Conservation (phyloP, 345 rosid genomes). For the Heritiera fomes region DNA sequence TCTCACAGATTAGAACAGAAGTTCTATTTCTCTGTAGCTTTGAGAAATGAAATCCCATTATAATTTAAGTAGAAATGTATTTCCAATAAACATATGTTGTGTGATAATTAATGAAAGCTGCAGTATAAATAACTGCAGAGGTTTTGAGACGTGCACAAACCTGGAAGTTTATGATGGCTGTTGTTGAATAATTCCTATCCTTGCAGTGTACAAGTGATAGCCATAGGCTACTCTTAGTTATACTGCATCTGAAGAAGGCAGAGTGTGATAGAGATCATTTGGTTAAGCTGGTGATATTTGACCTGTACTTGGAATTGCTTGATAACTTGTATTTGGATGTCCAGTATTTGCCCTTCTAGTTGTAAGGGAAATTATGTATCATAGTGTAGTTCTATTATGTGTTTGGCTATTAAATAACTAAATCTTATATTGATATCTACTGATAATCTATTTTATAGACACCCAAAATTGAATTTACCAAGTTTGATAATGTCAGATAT, state of each 20-base stretch:
- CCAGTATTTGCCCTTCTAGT: not conserved
- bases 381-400: not conserved
- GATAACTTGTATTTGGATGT: not conserved
- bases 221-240: not conserved
- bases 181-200: not conserved
- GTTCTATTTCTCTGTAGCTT: not conserved
- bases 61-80: not conserved
- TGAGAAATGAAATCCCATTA: not conserved
- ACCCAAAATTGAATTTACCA: not conserved
- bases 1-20: not conserved
- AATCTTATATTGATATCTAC: not conserved
- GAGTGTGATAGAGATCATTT: not conserved
- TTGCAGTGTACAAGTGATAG: not conserved
- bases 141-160: not conserved
- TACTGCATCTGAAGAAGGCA: not conserved
- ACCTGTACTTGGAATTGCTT: slow-evolving; percentile 1
- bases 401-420: slow-evolving; percentile 4
- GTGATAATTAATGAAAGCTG: not conserved
- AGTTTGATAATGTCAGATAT: slow-evolving; percentile 38
- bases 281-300: not conserved
- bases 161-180: not conserved
- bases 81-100: not conserved
- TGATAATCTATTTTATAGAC: not conserved
- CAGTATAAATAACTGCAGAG: not conserved
- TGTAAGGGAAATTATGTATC: not conserved